A percentile compares a stretch with the other conserved stretches of the same genome.
These are phyloP conservation scores for Tetratostichococcus sp. DNA, from an alignment of 139 green algal genomes.

Conservation along the genomic window DNA sequence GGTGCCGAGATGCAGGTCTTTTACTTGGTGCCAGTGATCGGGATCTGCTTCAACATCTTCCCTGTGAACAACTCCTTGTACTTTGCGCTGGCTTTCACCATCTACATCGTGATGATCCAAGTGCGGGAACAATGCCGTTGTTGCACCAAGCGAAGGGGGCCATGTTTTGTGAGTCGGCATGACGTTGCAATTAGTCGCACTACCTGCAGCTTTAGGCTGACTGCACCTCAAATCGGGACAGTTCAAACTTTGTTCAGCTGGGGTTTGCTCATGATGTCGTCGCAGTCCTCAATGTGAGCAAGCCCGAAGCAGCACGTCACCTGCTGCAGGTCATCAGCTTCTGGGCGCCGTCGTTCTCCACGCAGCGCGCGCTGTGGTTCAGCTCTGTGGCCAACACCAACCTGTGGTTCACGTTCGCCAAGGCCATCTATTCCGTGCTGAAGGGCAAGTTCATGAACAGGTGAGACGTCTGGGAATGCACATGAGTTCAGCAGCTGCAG, in stretches of 20 bases:
- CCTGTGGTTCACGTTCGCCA: slow-evolving; percentile 13
- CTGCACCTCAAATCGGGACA: no score
- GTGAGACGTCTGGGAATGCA: no score
- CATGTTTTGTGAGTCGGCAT: no score
- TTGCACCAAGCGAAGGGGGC: no score
- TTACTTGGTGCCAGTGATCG: slow-evolving; percentile 13
- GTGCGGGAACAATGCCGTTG: not conserved
- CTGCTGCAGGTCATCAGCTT: slow-evolving; percentile 4
- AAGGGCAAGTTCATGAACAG: slow-evolving; percentile 3
- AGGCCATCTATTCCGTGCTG: slow-evolving; percentile 3
- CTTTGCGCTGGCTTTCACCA: slow-evolving; percentile 21
- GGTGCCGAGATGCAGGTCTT: not conserved
- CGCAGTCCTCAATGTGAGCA: no score
- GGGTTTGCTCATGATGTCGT: no score
- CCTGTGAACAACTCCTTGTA: slow-evolving; percentile 9
- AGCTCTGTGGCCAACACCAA: slow-evolving; percentile 12
- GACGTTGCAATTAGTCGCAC: no score
- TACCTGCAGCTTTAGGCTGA: no score
- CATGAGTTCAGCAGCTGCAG: no score
- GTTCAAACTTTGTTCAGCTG: no score
- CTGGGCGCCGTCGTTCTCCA: not conserved
- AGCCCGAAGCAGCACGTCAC: no score
- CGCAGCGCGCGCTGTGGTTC: not conserved
- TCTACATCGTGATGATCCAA: slow-evolving; percentile 11
- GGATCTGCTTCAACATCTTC: slow-evolving; percentile 13